Evolutionary conservation across 2,329 filamentous ascomycete genomes (phyloP), one percentile per base, ranked within the genome.

Genomic region (Ceratocystiopsis minuta): DNA sequence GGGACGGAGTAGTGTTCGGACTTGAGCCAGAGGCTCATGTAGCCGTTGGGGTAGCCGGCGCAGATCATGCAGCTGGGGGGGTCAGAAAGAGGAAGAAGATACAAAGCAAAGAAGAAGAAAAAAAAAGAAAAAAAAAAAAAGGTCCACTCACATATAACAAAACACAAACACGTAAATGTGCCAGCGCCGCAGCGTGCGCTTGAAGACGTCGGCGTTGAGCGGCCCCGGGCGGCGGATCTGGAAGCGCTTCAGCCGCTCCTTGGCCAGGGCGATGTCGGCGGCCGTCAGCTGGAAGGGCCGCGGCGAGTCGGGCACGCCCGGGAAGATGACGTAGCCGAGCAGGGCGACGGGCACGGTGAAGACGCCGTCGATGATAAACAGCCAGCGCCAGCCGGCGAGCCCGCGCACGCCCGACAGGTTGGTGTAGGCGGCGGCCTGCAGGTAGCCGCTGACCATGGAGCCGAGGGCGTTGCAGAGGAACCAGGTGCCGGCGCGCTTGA

Each of bases 111-210:
- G 20, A 20, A 20, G 7, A 7, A 20, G 7, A 20, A 7, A 20
- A 20, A 20, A 7, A 20, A 20, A 20, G 20, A 20, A 20, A 20
- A 7, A 20, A 20, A 20, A 7, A 20, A 20, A 7, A 20, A 20
- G 7, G 7, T 4, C 4, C 20, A 20, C 20, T 20, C 20, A 20
- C 20, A 20, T 20, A 20, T 20, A 20, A 20, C 20, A 20, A 20
- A 20, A 20, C 20, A 20, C 20, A 49, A 80, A 80, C 0, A 72
- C 73, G 61, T 73, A 79, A 64, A 70, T 78, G 50, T 75, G 67
- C 67, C 68, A 75, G 69, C 73, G 0, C 59, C 58, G 20, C 7
- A 42, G 18, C 12, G 40, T 38, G 2, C 18, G 28, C 35, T 13
- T 10, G 32, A 28, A 45, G 33, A 37, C 41, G 32, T 32, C 17